Evolutionary conservation across 2,329 filamentous ascomycete genomes (phyloP).

Genomic region (Fusarium sp.): DNA sequence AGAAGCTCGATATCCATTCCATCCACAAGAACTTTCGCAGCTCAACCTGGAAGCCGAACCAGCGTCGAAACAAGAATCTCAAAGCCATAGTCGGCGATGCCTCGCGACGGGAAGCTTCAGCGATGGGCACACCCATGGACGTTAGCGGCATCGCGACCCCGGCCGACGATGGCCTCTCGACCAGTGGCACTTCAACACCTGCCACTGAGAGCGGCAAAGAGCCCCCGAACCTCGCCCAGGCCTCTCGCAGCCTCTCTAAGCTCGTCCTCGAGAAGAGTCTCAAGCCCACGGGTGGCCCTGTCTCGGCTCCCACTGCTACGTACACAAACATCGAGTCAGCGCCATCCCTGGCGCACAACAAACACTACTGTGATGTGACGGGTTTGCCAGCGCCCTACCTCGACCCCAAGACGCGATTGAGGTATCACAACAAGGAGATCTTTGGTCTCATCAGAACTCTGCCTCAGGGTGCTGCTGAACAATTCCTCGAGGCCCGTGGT

Average conservation of each 20-base stretch:
- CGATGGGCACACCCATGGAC: constrained; percentile 82
- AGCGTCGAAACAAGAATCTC: constrained; percentile 98
- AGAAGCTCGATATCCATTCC: constrained; percentile 90
- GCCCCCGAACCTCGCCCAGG: constrained; percentile 85
- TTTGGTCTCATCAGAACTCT: constrained; percentile 85
- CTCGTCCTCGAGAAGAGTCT: constrained; percentile 88
- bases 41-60: constrained; percentile 88
- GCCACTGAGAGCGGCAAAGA: constrained; percentile 55
- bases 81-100: constrained; percentile 95
- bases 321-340: constrained; percentile 98
- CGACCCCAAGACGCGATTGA: constrained; percentile 92
- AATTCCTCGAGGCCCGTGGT: constrained; percentile 88
- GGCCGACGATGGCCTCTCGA: constrained; percentile 66
- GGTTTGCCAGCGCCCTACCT: constrained; percentile 91
- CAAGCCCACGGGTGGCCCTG: constrained; percentile 48
- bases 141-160: constrained; percentile 80
- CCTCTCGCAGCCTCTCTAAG: constrained; percentile 85
- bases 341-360: constrained; percentile 85
- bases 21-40: constrained; percentile 92
- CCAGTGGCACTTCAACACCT: constrained; percentile 69
- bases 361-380: constrained; percentile 95
- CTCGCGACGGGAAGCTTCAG: constrained; percentile 88
- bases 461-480: constrained; percentile 85
- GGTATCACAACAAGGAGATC: constrained; percentile 94
- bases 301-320: constrained; percentile 76